Conservation (phyloP, 495 filamentous ascomycete species). For the Paragyromitra xinjiangensis region DNA sequence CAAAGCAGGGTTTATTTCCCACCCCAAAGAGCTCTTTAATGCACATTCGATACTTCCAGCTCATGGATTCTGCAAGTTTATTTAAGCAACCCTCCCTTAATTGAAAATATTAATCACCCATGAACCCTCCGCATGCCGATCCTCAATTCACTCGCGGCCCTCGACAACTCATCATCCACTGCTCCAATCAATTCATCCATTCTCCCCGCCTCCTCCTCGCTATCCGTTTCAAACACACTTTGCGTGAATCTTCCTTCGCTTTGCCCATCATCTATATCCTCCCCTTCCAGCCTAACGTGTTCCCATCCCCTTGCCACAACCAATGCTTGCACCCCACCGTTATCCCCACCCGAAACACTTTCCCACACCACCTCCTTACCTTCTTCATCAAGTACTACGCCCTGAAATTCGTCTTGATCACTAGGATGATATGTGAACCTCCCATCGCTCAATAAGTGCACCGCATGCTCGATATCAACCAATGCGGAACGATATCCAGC, state of each 20-base stretch:
- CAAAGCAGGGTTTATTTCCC: background rate
- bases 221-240: slow-evolving; percentile 60
- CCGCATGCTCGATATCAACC: slow-evolving; percentile 31
- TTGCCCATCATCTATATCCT: slow-evolving; percentile 14
- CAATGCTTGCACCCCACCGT: slow-evolving; percentile 65
- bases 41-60: background rate
- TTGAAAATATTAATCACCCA: background rate
- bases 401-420: slow-evolving; percentile 12
- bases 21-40: background rate
- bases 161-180: slow-evolving; percentile 68
- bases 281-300: slow-evolving; percentile 62
- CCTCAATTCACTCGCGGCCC: slow-evolving; percentile 77
- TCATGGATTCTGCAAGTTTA: background rate
- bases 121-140: slow-evolving; percentile 46
- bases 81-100: background rate
- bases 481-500: slow-evolving; percentile 27
- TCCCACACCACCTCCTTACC: slow-evolving; percentile 73
- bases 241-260: slow-evolving; percentile 13
- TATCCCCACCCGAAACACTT: slow-evolving; percentile 61
- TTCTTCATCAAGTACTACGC: slow-evolving; percentile 78
- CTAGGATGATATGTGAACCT: slow-evolving; percentile 35
- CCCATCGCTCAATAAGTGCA: slow-evolving; percentile 39
- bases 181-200: slow-evolving; percentile 78
- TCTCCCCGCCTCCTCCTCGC: slow-evolving; percentile 68
- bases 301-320: slow-evolving; percentile 73